Percentiles rank a stretch among this genome's conserved stretches.
Evolutionary conservation across 2,329 filamentous ascomycete genomes (phyloP).

Genomic region (Hypoxylon sp.): DNA sequence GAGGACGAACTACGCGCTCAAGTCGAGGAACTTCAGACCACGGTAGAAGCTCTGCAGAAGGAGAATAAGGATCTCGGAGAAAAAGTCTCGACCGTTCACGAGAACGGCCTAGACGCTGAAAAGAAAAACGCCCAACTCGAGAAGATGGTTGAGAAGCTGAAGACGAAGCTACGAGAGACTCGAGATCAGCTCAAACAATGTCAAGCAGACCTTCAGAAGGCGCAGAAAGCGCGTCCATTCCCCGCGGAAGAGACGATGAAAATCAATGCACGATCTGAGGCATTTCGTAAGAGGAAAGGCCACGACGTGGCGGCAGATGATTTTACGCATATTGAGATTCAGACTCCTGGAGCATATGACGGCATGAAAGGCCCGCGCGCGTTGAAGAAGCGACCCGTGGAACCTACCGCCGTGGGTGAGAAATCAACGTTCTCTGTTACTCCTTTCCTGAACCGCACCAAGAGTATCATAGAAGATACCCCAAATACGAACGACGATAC

Average conservation of each 20-base stretch:
- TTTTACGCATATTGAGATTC: slow-evolving; percentile 59
- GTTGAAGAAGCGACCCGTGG: slow-evolving; percentile 67
- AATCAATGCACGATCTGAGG: slow-evolving; percentile 51
- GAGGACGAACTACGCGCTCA: slow-evolving; percentile 49
- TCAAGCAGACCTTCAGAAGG: slow-evolving; percentile 58
- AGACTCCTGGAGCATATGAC: slow-evolving; percentile 54
- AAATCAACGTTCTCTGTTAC: slow-evolving; percentile 96
- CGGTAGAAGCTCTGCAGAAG: slow-evolving; percentile 56
- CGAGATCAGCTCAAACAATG: slow-evolving; percentile 79
- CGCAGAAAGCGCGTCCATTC: slow-evolving; percentile 55
- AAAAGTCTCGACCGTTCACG: slow-evolving; percentile 56
- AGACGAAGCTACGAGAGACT: slow-evolving; percentile 74
- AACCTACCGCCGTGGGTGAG: slow-evolving; percentile 75
- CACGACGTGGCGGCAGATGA: slow-evolving; percentile 61
- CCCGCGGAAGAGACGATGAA: slow-evolving; percentile 49
- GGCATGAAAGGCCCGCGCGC: slow-evolving; percentile 54
- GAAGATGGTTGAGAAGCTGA: slow-evolving; percentile 75
- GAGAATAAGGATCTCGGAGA: slow-evolving; percentile 50
- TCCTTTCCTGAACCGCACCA: slow-evolving; percentile 85
- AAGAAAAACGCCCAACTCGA: slow-evolving; percentile 74
- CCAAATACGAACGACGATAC: slow-evolving; percentile 46
- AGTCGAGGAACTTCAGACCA: slow-evolving; percentile 49
- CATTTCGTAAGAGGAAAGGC: slow-evolving; percentile 59
- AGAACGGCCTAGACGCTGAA: slow-evolving; percentile 67
- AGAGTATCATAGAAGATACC: slow-evolving; percentile 62